Percentiles rank a stretch among this genome's conserved stretches.
Evolutionary conservation across 2,329 filamentous ascomycete genomes (phyloP).

Genomic region (Tolypocladium album): DNA sequence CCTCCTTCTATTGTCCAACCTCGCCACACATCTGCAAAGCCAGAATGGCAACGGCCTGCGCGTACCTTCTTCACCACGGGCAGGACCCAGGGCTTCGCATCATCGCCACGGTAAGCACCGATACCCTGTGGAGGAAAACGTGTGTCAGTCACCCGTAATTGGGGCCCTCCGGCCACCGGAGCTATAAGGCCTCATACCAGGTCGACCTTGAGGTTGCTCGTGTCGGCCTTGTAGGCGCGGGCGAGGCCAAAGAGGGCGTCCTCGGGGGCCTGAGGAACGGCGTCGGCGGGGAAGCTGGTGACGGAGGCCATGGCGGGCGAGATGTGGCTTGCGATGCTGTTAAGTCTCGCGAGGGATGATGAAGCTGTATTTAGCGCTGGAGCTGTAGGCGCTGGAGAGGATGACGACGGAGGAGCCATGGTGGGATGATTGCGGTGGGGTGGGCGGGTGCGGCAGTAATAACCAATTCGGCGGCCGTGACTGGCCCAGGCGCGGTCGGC

Average conservation of each 20-base stretch:
- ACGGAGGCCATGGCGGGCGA: slow-evolving; percentile 37
- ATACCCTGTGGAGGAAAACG: slow-evolving; percentile 43
- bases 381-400: slow-evolving; percentile 6
- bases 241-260: slow-evolving; percentile 92
- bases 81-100: slow-evolving; percentile 93
- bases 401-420: slow-evolving; percentile 12
- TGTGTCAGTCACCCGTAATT: not conserved
- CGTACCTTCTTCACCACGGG: slow-evolving; percentile 91
- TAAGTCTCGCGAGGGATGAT: slow-evolving; percentile 41
- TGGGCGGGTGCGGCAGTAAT: not conserved
- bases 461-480: not conserved
- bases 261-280: slow-evolving; percentile 83
- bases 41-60: not conserved
- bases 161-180: not conserved
- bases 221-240: slow-evolving; percentile 75
- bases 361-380: slow-evolving; percentile 13
- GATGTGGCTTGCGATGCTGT: slow-evolving; percentile 61
- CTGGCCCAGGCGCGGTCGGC: not conserved
- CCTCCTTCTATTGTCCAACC: not conserved
- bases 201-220: slow-evolving; percentile 74
- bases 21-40: not conserved
- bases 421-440: slow-evolving; percentile 3
- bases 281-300: slow-evolving; percentile 64
- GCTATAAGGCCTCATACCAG: slow-evolving; percentile 48
- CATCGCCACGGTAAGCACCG: slow-evolving; percentile 89